A percentile compares a stretch with the other conserved stretches of the same genome.
Conservation (phyloP, 2,329 filamentous ascomycete genomes). For the Paracamarosporium sp. region DNA sequence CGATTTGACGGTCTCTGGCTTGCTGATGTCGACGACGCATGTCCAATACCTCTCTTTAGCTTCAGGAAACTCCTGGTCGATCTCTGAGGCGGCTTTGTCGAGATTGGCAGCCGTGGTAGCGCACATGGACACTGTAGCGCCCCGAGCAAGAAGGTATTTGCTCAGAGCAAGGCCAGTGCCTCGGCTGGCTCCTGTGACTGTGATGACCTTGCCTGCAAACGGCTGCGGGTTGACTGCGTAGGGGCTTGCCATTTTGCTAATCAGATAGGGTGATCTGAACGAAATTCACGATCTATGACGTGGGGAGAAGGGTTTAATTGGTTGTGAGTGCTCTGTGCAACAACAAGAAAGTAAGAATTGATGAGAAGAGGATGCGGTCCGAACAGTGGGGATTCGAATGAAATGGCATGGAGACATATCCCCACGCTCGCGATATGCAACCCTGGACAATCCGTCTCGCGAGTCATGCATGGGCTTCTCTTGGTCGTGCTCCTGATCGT, state of each 20-base stretch:
- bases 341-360: not conserved
- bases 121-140: slow-evolving; percentile 19
- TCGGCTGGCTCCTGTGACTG: slow-evolving; percentile 20
- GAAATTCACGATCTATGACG: too few relatives aligned
- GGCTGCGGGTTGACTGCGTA: slow-evolving; percentile 14
- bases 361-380: not conserved
- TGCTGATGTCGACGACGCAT: slow-evolving; percentile 12
- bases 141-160: slow-evolving; percentile 16
- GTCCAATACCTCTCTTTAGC: slow-evolving; percentile 14
- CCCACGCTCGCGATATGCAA: not conserved
- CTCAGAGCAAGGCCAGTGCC: slow-evolving; percentile 15
- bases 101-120: slow-evolving; percentile 17
- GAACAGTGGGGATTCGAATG: not conserved
- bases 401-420: not conserved
- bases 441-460: not conserved
- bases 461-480: not conserved
- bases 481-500: not conserved
- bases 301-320: not conserved
- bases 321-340: not conserved
- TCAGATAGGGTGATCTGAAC: too few relatives aligned
- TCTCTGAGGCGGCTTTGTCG: slow-evolving; percentile 13
- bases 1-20: slow-evolving; percentile 10
- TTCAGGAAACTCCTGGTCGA: slow-evolving; percentile 15
- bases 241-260: slow-evolving; percentile 1
- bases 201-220: slow-evolving; percentile 18